A percentile compares a stretch with the other conserved stretches of the same genome.
Conservation (phyloP, 441 rosid species). For the Flueggea neowawraea region DNA sequence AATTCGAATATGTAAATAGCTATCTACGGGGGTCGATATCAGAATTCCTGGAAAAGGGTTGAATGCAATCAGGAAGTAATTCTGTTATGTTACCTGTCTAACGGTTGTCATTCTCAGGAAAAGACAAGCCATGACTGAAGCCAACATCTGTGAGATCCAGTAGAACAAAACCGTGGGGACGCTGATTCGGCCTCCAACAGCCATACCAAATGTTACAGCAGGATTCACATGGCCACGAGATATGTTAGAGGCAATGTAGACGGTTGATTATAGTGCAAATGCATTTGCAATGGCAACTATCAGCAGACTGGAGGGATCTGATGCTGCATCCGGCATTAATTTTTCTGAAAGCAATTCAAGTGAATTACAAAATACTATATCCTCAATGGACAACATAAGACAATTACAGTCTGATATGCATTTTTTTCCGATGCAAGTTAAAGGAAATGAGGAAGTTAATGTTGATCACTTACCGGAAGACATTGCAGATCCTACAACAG, state of each 20-base stretch:
- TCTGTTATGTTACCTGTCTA: conserved; percentile 37
- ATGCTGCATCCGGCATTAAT: conserved; percentile 26
- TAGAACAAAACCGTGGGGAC: conserved; percentile 67
- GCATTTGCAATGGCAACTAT: conserved; percentile 65
- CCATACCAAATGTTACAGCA: conserved; percentile 88
- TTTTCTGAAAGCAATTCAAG: conserved; percentile 15
- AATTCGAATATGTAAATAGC: not conserved
- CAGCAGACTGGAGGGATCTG: conserved; percentile 54
- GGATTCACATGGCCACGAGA: conserved; percentile 95
- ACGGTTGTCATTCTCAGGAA: conserved; percentile 56
- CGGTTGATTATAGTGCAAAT: conserved; percentile 65
- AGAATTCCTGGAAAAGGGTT: not conserved
- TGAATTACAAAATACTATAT: too few species aligned
- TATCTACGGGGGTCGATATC: not conserved
- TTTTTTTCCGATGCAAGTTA: not conserved
- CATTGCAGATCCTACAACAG: conserved; percentile 90
- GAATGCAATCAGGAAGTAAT: not conserved
- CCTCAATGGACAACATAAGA: too few species aligned
- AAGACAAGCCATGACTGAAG: conserved; percentile 83
- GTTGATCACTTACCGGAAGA: conserved; percentile 45
- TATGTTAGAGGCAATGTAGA: conserved; percentile 54
- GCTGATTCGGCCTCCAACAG: conserved; percentile 61
- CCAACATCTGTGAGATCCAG: conserved; percentile 85
- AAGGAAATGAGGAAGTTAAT: not conserved
- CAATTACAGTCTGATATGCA: not conserved